Evolutionary conservation across 2,329 filamentous ascomycete genomes (phyloP).

Genomic region (Trichoderma sp.): DNA sequence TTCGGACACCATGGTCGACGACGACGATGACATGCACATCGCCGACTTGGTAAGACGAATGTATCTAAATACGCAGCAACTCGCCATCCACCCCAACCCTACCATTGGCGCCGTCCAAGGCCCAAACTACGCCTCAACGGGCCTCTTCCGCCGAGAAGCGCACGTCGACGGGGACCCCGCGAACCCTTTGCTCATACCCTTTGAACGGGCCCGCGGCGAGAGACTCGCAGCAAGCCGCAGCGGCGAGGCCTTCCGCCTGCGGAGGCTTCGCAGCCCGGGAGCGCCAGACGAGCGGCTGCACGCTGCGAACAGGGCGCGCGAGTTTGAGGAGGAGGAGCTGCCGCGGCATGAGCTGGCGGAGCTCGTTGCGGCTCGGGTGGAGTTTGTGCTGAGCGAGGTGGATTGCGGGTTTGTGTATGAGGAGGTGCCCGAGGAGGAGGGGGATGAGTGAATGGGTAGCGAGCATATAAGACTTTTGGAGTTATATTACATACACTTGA

Average conservation of each 20-base stretch:
- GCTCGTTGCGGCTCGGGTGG: constrained; percentile 35
- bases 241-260: constrained; percentile 34
- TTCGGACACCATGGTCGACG: constrained; percentile 8
- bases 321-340: constrained; percentile 38
- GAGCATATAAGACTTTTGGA: neutral
- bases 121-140: constrained; percentile 50
- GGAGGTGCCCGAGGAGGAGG: constrained; percentile 32
- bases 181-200: constrained; percentile 49
- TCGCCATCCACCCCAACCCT: constrained; percentile 49
- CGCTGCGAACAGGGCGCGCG: constrained; percentile 34
- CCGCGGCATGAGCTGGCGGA: constrained; percentile 25
- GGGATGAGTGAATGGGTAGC: neutral
- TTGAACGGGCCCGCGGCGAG: constrained; percentile 50
- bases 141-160: constrained; percentile 51
- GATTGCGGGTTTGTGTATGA: constrained; percentile 43
- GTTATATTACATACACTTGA: neutral
- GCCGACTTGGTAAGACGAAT: constrained; percentile 35
- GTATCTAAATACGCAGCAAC: constrained; percentile 45
- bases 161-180: constrained; percentile 50
- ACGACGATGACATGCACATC: constrained; percentile 29
- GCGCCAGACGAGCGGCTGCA: constrained; percentile 33
- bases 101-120: constrained; percentile 61
- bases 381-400: constrained; percentile 38
- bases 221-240: constrained; percentile 39
- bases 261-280: constrained; percentile 34